Evolutionary conservation across 1,284 basidiomycete genomes (phyloP).

Genomic region (Sanguinoderma infundibulare): DNA sequence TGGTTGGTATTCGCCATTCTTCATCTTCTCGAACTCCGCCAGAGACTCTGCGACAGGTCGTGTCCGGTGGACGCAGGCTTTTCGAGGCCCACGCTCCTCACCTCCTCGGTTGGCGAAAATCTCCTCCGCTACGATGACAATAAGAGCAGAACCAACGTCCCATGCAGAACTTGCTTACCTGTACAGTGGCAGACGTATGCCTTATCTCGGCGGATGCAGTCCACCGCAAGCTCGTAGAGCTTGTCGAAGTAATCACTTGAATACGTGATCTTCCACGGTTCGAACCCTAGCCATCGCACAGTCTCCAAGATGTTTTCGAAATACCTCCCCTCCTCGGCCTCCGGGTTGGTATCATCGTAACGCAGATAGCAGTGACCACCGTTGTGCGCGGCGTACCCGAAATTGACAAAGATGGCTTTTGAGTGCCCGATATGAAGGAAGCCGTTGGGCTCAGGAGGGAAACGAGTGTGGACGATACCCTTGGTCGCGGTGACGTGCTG

Average conservation of each 20-base stretch:
- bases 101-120: conserved; percentile 88
- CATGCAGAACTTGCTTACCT: conserved; percentile 48
- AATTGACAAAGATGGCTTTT: conserved; percentile 98
- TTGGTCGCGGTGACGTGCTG: conserved; percentile 84
- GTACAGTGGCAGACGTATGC: conserved; percentile 98
- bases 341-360: conserved; percentile 99
- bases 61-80: conserved; percentile 86
- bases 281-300: conserved; percentile 96
- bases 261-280: conserved; percentile 99
- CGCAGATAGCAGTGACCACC: conserved; percentile 92
- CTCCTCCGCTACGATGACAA: conserved; percentile 73
- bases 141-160: not conserved
- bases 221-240: conserved; percentile 89
- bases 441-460: conserved; percentile 99
- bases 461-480: conserved; percentile 92
- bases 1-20: conserved; percentile 86
- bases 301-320: conserved; percentile 97
- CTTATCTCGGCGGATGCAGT: conserved; percentile 89
- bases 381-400: conserved; percentile 95
- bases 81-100: conserved; percentile 83
- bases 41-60: conserved; percentile 88
- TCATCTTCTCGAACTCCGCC: conserved; percentile 92
- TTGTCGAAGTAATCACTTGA: conserved; percentile 97
- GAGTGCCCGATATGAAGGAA: conserved; percentile 97
- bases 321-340: conserved; percentile 95